These are phyloP conservation scores for Myriosclerotinia scirpicola DNA, from an alignment of 2,329 filamentous ascomycete genomes.

Conservation along the genomic window DNA sequence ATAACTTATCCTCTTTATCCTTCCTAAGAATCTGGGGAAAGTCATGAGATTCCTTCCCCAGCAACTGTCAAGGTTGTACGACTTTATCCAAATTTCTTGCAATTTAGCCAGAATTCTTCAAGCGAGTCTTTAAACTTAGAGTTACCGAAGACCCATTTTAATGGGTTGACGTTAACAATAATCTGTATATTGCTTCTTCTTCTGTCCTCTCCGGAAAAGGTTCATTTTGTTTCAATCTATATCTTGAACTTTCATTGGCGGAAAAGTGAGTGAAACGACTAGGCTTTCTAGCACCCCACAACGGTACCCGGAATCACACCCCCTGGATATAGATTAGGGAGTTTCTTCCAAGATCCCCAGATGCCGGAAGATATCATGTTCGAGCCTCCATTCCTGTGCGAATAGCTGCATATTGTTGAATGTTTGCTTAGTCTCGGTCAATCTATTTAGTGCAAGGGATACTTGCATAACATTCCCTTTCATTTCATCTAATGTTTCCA, in stretches of 20 bases:
- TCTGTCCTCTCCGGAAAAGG: neutral
- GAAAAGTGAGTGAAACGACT: slow-evolving; percentile 5
- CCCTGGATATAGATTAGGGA: neutral
- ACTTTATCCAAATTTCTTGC: slow-evolving; percentile 16
- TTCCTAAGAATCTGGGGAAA: slow-evolving; percentile 19
- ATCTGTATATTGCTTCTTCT: neutral
- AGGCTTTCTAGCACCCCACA: slow-evolving; percentile 1
- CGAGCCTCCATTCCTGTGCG: neutral
- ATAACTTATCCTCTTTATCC: neutral
- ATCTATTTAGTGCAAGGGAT: slow-evolving; percentile 1
- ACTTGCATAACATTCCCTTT: neutral
- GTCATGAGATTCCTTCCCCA: slow-evolving; percentile 7
- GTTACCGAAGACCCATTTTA: slow-evolving; percentile 12
- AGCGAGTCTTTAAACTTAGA: neutral
- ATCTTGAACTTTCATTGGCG: slow-evolving; percentile 2
- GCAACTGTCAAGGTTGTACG: slow-evolving; percentile 1
- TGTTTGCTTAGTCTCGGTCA: neutral
- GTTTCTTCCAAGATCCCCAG: neutral
- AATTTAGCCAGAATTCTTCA: slow-evolving; percentile 11
- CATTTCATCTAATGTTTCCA: slow-evolving; percentile 2
- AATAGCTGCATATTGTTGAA: neutral
- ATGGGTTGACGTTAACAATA: neutral
- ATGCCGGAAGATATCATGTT: no score
- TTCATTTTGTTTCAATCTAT: neutral
- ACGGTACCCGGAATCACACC: neutral